phyloP scores from a whole-genome alignment of 75 land plant genomes.

The Pinus taeda region DNA sequence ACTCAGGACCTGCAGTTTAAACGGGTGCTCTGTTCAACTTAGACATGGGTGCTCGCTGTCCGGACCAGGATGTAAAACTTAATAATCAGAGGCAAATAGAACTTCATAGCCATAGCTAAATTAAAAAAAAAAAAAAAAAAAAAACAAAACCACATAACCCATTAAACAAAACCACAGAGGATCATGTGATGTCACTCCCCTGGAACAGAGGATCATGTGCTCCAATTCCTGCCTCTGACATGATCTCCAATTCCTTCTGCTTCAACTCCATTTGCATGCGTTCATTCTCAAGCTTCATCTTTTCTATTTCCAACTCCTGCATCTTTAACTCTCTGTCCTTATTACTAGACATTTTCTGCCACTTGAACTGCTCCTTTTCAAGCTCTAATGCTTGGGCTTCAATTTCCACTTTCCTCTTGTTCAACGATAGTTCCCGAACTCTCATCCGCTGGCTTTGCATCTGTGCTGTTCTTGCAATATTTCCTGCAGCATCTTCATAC shows the following conservation, averaged over 20 bases:
- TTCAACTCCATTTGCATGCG: conserved; percentile 40
- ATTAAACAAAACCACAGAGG: too few relatives aligned
- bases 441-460: conserved; percentile 40
- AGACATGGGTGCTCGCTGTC: conserved; percentile 31
- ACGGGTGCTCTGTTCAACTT: conserved; percentile 96
- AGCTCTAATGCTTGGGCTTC: conserved; percentile 47
- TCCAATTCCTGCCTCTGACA: conserved; percentile 23
- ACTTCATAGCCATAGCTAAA: too few relatives aligned
- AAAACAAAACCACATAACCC: too few relatives aligned
- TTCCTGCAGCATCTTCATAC: conserved; percentile 4
- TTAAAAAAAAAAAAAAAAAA: too few relatives aligned
- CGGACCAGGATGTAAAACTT: too few relatives aligned
- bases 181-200: conserved; percentile 13
- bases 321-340: conserved; percentile 69
- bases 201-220: not conserved
- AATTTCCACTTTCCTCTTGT: conserved; percentile 35
- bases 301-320: conserved; percentile 51
- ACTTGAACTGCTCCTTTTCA: conserved; percentile 59
- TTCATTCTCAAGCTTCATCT: conserved; percentile 58
- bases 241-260: conserved; percentile 60
- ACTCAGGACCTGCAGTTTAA: conserved; percentile 15
- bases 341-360: conserved; percentile 54
- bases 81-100: too few relatives aligned
- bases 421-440: conserved; percentile 23
- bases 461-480: not conserved